A percentile compares a stretch with the other conserved stretches of the same genome.
These are phyloP conservation scores for Stenogyne calaminthoides DNA, from an alignment of 305 asterid genomes.

Conservation along the genomic window DNA sequence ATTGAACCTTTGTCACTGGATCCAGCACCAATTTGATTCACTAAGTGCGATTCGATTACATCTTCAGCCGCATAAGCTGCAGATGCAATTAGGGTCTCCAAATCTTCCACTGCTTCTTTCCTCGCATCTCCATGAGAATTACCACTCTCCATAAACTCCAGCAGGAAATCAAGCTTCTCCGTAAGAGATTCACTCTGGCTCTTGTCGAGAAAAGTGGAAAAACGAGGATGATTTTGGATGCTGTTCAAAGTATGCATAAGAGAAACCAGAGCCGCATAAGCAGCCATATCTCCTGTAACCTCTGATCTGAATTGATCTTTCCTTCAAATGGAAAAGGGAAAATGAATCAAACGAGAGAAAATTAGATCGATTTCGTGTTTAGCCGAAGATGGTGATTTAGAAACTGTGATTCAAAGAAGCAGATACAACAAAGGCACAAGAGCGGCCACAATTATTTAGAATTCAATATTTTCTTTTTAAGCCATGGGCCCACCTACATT, in stretches of 20 bases:
- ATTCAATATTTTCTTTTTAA: too few relatives aligned
- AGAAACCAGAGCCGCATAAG: constrained; percentile 38
- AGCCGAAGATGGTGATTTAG: background rate
- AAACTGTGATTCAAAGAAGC: background rate
- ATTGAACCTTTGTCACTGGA: background rate
- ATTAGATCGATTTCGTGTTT: background rate
- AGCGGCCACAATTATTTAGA: too few relatives aligned
- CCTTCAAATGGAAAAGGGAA: background rate
- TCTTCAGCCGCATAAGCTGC: constrained; percentile 16
- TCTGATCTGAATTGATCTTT: background rate
- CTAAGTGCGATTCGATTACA: background rate
- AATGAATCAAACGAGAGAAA: background rate
- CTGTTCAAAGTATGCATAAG: constrained; percentile 18
- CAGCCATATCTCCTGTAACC: constrained; percentile 27
- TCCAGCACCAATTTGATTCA: background rate
- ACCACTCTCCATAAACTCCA: background rate
- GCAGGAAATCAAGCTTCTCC: constrained; percentile 10
- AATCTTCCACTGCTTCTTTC: background rate
- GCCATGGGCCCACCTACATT: too few relatives aligned
- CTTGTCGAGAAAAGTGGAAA: background rate
- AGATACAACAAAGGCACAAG: background rate
- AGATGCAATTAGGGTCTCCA: constrained; percentile 15
- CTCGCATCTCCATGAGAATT: background rate
- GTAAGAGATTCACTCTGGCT: constrained; percentile 13
- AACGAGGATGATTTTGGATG: constrained; percentile 26